Evolutionary conservation across 805 yeast genomes (phyloP).

Genomic region (Hanseniaspora valbyensis): DNA sequence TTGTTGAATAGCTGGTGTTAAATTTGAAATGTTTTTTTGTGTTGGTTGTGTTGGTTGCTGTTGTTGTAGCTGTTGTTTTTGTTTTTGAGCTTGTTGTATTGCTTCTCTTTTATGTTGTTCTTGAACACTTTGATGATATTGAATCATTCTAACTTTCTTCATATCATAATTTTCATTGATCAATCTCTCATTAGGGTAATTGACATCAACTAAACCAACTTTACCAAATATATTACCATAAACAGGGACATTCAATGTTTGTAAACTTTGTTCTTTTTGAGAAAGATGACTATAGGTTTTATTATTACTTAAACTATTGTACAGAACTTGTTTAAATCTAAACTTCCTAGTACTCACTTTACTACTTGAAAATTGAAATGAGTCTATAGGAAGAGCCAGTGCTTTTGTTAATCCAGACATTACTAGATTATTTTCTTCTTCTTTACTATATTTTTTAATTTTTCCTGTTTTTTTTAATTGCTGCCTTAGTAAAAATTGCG

Average conservation of each 20-base stretch:
- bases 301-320: conserved; percentile 10
- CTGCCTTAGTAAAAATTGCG: conserved; percentile 13
- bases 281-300: conserved; percentile 1
- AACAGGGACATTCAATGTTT: conserved; percentile 8
- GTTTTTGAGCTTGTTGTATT: background rate
- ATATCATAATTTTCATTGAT: conserved; percentile 11
- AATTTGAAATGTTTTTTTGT: background rate
- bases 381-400: conserved; percentile 72
- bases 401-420: conserved; percentile 77
- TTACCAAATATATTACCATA: conserved; percentile 11
- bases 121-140: conserved; percentile 10
- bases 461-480: conserved; percentile 13
- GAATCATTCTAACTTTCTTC: conserved; percentile 11
- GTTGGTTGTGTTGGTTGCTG: background rate
- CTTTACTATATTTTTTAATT: conserved; percentile 52
- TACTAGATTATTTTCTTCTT: conserved; percentile 86
- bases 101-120: conserved; percentile 14
- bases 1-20: background rate
- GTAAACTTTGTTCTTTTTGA: conserved; percentile 13
- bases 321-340: conserved; percentile 59
- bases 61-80: background rate
- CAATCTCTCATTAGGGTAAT: conserved; percentile 13
- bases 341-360: conserved; percentile 61
- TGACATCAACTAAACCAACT: conserved; percentile 14
- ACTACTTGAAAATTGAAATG: conserved; percentile 59